Evolutionary conservation across 139 green algal species (phyloP).

Genomic region (Tetratostichococcus sp.): DNA sequence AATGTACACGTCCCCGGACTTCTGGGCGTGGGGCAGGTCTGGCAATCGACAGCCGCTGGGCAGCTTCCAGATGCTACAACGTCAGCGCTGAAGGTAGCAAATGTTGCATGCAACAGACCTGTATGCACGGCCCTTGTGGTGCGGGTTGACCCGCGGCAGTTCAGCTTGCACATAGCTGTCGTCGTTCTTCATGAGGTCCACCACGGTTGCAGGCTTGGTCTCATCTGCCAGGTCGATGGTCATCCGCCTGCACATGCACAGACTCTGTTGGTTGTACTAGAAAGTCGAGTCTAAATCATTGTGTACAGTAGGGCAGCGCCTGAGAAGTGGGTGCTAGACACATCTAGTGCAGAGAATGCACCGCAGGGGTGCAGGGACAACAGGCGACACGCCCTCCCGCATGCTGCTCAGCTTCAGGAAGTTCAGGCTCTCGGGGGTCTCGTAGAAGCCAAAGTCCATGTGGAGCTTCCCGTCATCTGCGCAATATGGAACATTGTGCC

Average conservation of each 20-base stretch:
- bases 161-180: slow-evolving; percentile 24
- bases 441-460: slow-evolving; percentile 60
- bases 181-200: slow-evolving; percentile 14
- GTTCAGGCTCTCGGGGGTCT: slow-evolving; percentile 50
- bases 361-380: not conserved
- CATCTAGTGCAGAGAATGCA: not conserved
- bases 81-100: no score
- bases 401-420: slow-evolving; percentile 29
- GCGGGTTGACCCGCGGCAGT: slow-evolving; percentile 38
- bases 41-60: no score
- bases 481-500: no score
- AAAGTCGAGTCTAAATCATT: no score
- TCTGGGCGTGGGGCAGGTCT: no score
- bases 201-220: slow-evolving; percentile 2
- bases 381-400: not conserved
- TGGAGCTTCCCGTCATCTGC: slow-evolving; percentile 32
- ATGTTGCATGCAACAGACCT: not conserved
- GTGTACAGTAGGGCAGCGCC: no score
- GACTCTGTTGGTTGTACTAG: no score
- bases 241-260: slow-evolving; percentile 18
- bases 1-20: no score
- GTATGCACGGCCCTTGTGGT: slow-evolving; percentile 16
- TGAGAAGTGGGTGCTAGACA: no score
- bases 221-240: slow-evolving; percentile 10
- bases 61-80: no score